phyloP scores from a whole-genome alignment of 352 stramenopile species.

The Pelagophyceae sp. region DNA sequence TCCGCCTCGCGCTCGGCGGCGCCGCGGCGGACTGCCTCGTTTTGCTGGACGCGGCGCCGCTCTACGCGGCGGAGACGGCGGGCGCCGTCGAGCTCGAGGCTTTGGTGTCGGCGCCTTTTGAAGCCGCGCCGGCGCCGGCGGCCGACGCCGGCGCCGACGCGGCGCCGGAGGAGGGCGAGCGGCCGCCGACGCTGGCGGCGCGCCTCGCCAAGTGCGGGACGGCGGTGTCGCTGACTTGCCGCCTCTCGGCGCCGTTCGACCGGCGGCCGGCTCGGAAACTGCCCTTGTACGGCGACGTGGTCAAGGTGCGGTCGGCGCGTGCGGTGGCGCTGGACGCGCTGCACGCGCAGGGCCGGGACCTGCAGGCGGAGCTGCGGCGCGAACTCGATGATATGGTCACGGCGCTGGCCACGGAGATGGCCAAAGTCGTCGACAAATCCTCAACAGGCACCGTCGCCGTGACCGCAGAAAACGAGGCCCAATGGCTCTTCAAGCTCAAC shows the following conservation, averaged over 20 bases:
- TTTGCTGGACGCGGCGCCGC: background rate
- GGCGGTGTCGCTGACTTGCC: background rate
- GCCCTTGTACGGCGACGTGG: background rate
- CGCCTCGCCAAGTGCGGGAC: background rate
- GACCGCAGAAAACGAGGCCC: background rate
- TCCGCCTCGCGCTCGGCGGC: background rate
- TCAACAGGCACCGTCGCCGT: background rate
- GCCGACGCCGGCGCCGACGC: background rate
- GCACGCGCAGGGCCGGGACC: background rate
- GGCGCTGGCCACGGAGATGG: constrained; percentile 7
- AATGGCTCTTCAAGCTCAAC: constrained; percentile 12
- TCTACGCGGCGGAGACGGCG: background rate
- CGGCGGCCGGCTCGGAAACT: background rate
- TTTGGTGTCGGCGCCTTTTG: too few relatives aligned
- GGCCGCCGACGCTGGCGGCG: background rate
- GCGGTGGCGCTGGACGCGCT: background rate
- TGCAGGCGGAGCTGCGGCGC: background rate
- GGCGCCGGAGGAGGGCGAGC: background rate
- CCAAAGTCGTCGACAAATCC: background rate
- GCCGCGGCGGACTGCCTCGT: background rate
- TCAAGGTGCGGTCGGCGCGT: background rate
- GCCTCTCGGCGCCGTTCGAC: background rate
- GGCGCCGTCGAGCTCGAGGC: background rate
- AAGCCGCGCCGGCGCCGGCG: too few relatives aligned
- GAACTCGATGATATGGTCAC: constrained; percentile 9